phyloP scores from a whole-genome alignment of 495 filamentous ascomycete species.

The Aspergillus sclerotiicarbonarius region DNA sequence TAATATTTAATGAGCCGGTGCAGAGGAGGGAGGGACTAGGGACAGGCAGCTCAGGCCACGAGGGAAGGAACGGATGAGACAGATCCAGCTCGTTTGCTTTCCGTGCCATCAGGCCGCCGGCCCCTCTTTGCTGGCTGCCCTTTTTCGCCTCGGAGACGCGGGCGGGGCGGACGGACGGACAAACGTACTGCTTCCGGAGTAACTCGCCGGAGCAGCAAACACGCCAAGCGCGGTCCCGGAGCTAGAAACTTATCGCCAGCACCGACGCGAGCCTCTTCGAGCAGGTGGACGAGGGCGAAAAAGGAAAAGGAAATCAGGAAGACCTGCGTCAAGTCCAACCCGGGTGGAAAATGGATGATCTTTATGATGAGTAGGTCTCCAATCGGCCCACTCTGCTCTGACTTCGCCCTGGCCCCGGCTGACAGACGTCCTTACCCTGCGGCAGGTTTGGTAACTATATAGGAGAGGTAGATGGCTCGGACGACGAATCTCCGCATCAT shows the following conservation, averaged over 20 bases:
- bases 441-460: slow-evolving; percentile 92
- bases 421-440: slow-evolving; percentile 10
- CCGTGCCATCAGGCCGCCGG: neutral
- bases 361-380: slow-evolving; percentile 72
- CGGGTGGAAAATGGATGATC: slow-evolving; percentile 63
- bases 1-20: neutral
- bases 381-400: neutral
- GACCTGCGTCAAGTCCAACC: slow-evolving; percentile 4
- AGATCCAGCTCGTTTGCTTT: slow-evolving; percentile 1
- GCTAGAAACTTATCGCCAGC: slow-evolving; percentile 6
- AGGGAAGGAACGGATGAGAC: neutral
- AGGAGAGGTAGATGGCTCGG: slow-evolving; percentile 85
- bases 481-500: slow-evolving; percentile 71
- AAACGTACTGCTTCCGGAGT: slow-evolving; percentile 12
- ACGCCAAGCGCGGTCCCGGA: slow-evolving; percentile 33
- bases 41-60: neutral
- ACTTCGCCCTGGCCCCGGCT: slow-evolving; percentile 12
- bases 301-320: neutral
- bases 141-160: neutral
- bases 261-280: neutral
- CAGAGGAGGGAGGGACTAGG: neutral
- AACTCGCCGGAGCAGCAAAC: slow-evolving; percentile 5
- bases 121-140: slow-evolving; percentile 1
- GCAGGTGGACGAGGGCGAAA: neutral
- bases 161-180: slow-evolving; percentile 11